These are phyloP conservation scores for Stagonosporopsis rhizophila DNA, from an alignment of 2,329 filamentous ascomycete species.

Conservation along the genomic window DNA sequence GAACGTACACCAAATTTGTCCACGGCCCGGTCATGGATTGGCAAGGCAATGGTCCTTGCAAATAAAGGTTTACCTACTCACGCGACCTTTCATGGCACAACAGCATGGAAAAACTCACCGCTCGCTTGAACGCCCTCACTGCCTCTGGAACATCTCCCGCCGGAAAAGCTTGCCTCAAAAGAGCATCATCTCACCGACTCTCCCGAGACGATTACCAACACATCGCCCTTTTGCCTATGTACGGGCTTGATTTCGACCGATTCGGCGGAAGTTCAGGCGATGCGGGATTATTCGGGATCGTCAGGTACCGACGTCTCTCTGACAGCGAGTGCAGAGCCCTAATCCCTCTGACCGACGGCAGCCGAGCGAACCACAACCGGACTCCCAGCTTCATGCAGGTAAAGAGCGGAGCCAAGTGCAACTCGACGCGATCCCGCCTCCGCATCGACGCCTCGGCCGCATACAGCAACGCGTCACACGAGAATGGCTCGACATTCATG, in stretches of 20 bases:
- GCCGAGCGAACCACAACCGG: conserved; percentile 21
- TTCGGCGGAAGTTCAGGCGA: conserved; percentile 19
- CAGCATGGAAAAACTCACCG: neutral
- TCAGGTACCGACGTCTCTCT: conserved; percentile 14
- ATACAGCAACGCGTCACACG: conserved; percentile 20
- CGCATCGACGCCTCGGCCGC: conserved; percentile 15
- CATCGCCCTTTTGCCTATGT: conserved; percentile 5
- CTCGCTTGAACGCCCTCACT: neutral
- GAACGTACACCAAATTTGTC: neutral
- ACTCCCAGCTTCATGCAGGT: conserved; percentile 16
- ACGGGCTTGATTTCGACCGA: conserved; percentile 25
- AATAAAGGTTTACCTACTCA: neutral
- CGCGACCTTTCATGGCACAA: neutral
- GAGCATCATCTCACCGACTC: conserved; percentile 11
- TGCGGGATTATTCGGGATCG: conserved; percentile 25
- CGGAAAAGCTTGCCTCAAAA: conserved; percentile 1
- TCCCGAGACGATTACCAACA: conserved; percentile 16
- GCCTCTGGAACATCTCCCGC: neutral
- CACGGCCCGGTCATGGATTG: neutral
- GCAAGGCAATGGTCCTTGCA: neutral
- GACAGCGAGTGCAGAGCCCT: conserved; percentile 20
- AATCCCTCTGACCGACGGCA: conserved; percentile 29
- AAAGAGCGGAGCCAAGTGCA: conserved; percentile 9
- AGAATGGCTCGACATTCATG: conserved; percentile 18
- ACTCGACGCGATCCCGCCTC: conserved; percentile 13